Conservation (phyloP, 305 asterid genomes). For the Rubia peregrina region DNA sequence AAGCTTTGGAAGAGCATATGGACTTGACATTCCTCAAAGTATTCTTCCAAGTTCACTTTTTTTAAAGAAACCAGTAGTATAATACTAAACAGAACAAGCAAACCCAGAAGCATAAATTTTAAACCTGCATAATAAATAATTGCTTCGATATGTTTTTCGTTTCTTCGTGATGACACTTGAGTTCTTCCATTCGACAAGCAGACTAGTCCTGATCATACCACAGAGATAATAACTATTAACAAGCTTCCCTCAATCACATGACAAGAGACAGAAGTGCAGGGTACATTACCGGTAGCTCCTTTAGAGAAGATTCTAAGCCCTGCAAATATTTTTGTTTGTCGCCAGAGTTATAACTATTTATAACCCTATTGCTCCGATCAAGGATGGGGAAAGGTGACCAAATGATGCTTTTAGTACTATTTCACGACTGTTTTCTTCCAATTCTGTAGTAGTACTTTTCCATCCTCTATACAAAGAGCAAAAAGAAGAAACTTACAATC, state of each 20-base stretch:
- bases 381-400: constrained; percentile 45
- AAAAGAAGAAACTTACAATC: constrained; percentile 16
- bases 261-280: constrained; percentile 19
- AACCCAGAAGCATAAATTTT: not conserved
- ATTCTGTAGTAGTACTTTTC: constrained; percentile 52
- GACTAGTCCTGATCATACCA: constrained; percentile 58
- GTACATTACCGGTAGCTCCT: constrained; percentile 61
- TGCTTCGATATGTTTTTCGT: constrained; percentile 63
- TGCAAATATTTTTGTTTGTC: constrained; percentile 73
- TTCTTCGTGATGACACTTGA: constrained; percentile 74
- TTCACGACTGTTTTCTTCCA: constrained; percentile 71
- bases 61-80: constrained; percentile 8
- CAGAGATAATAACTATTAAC: constrained; percentile 4
- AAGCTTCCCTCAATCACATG: constrained; percentile 14
- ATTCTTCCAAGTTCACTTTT: constrained; percentile 47
- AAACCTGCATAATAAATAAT: constrained; percentile 74
- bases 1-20: constrained; percentile 70
- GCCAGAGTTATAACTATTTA: constrained; percentile 42
- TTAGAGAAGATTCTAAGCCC: constrained; percentile 66
- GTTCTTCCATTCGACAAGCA: constrained; percentile 52
- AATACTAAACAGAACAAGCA: constrained; percentile 17
- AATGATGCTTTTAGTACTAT: constrained; percentile 65
- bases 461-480: constrained; percentile 61
- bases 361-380: constrained; percentile 49
- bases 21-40: constrained; percentile 57